Evolutionary conservation across 106 monocot species (phyloP), one percentile per base, ranked within the genome.

Genomic region (Dendrobium catenatum): DNA sequence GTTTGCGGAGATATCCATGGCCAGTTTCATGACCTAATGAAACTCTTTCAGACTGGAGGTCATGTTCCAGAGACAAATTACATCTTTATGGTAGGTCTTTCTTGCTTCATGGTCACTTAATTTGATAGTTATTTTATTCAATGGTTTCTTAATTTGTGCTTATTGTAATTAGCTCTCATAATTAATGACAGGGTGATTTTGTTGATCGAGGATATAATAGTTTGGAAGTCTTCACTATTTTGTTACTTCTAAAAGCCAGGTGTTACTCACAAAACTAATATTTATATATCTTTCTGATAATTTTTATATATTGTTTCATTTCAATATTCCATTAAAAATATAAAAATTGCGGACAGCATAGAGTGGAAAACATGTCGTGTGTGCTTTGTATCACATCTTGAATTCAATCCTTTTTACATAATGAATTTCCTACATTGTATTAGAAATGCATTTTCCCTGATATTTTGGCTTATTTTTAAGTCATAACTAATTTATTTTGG

Each of bases 51-150:
- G 82, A 92, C 92, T 29, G 92, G 92, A 77, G 92, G 92, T 56
- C 92, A 92, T 85, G 89, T 92, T 81, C 92, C 92, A n/a, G 89
- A 92, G 82, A 92, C 92, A 77, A 92, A 88, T 83, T 92, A 92
- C 78, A 92, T 92, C 70, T 92, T 92, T 81, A 92, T 92, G 92
- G 92, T 88, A 42, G 59, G 84, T 49, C 0, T 66, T 76, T 79
- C 47, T 76, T 76, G 42, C 49, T 73, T 26, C 22, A 55, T 56
- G 19, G 7, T 5, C 48, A 55, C 41, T 80, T 29, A 56, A 43
- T 76, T 79, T 54, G 47, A 17, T 80, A 73, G 31, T 54, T 47
- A 51, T 59, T 17, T 56, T 79, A 13, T 77, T 27, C 15, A 1
- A 18, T 37, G 31, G 44, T 80, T 40, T 82, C 43, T 33, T 59